Percentiles rank a stretch among this genome's conserved stretches.
These are phyloP conservation scores for Medicago arabica DNA, from an alignment of 306 rosid species.

Conservation along the genomic window DNA sequence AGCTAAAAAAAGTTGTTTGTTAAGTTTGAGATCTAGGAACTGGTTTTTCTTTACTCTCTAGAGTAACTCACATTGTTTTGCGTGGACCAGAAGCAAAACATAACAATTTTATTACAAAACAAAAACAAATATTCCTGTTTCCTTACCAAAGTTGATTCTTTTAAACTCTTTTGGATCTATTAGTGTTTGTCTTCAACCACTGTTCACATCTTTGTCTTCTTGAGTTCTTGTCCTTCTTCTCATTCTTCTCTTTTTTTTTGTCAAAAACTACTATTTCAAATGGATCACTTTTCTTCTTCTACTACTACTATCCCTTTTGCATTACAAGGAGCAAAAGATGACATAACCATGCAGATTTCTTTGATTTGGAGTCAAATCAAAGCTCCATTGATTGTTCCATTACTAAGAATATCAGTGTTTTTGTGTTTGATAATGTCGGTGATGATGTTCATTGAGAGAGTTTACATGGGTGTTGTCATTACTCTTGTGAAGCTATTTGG, in stretches of 20 bases:
- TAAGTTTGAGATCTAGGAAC: constrained; percentile 46
- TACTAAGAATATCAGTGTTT: constrained; percentile 59
- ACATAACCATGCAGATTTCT: constrained; percentile 61
- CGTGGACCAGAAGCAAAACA: constrained; percentile 61
- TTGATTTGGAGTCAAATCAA: constrained; percentile 74
- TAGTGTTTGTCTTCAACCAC: not conserved
- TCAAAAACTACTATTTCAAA: constrained; percentile 30
- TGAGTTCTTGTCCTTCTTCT: too few relatives aligned
- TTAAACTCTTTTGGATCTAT: constrained; percentile 41
- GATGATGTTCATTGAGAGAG: constrained; percentile 81
- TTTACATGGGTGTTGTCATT: constrained; percentile 88
- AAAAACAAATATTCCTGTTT: constrained; percentile 41
- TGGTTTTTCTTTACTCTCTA: constrained; percentile 31
- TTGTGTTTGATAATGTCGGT: constrained; percentile 80
- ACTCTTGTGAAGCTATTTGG: constrained; percentile 67
- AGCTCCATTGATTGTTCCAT: constrained; percentile 81
- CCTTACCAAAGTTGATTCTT: constrained; percentile 44
- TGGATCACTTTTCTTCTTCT: constrained; percentile 73
- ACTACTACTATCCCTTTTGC: constrained; percentile 57
- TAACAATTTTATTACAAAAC: not conserved
- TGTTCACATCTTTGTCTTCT: not conserved
- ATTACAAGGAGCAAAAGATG: constrained; percentile 71
- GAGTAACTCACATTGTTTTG: constrained; percentile 58
- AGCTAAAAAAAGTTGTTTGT: constrained; percentile 11
- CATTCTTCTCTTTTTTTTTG: constrained; percentile 14